Conservation (phyloP, 2,329 filamentous ascomycete genomes). For the Xylogone sp. region DNA sequence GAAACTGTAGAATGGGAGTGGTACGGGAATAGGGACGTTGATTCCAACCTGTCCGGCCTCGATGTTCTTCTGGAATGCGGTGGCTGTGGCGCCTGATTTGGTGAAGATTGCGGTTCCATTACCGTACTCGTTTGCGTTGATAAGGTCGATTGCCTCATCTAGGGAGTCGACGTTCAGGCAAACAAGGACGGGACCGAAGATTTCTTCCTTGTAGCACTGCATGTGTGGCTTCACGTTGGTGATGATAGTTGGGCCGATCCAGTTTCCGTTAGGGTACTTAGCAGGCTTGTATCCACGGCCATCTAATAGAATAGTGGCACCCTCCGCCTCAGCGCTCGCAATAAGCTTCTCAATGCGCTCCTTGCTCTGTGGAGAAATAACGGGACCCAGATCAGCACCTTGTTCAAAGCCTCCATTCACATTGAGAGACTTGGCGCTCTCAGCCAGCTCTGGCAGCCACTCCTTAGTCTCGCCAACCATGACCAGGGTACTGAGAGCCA, state of each 20-base stretch:
- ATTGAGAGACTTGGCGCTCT: constrained; percentile 67
- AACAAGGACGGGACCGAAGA: constrained; percentile 81
- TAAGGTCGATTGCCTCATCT: constrained; percentile 75
- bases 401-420: constrained; percentile 80
- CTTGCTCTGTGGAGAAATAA: constrained; percentile 77
- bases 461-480: constrained; percentile 82
- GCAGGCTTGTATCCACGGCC: constrained; percentile 69
- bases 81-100: constrained; percentile 69
- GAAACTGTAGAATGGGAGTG: constrained; percentile 69
- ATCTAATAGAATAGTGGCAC: constrained; percentile 78
- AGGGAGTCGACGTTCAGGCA: constrained; percentile 75
- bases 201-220: constrained; percentile 82
- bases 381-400: constrained; percentile 75
- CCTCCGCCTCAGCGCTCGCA: constrained; percentile 72
- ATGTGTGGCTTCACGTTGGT: constrained; percentile 75
- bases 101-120: constrained; percentile 88
- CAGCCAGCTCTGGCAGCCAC: constrained; percentile 75
- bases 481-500: constrained; percentile 80
- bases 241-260: constrained; percentile 80
- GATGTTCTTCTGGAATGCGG: constrained; percentile 74
- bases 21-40: constrained; percentile 74
- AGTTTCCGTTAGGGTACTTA: constrained; percentile 85
- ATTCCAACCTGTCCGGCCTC: constrained; percentile 84
- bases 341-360: constrained; percentile 75
- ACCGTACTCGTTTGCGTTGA: constrained; percentile 83